A percentile compares a stretch with the other conserved stretches of the same genome.
Evolutionary conservation across 257 asterid genomes (phyloP).

Genomic region (Nemophila menziesii): DNA sequence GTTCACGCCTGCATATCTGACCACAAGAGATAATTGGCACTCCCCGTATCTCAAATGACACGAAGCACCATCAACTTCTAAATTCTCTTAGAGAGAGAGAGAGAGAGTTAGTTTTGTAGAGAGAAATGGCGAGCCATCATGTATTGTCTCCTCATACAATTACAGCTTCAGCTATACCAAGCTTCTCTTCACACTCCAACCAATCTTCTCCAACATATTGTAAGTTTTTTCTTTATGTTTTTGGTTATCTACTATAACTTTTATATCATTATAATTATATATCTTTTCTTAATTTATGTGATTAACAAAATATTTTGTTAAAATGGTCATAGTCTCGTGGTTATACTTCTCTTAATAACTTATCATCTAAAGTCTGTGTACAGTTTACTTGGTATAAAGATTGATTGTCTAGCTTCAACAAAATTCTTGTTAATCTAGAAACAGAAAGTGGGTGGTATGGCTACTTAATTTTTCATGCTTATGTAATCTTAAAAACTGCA

Average conservation of each 20-base stretch:
- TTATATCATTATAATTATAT: not conserved
- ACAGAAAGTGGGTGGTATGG: too few relatives aligned
- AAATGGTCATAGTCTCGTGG: not conserved
- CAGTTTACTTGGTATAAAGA: not conserved
- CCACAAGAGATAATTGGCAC: too few relatives aligned
- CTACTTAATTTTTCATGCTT: too few relatives aligned
- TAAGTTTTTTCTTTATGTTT: conserved; percentile 12
- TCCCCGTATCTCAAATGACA: too few relatives aligned
- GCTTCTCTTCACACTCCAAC: conserved; percentile 27
- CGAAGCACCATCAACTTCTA: too few relatives aligned
- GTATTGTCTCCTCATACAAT: not conserved
- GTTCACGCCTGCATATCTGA: too few relatives aligned
- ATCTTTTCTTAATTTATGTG: not conserved
- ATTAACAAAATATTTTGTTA: not conserved
- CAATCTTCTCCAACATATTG: conserved; percentile 27
- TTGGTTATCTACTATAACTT: not conserved
- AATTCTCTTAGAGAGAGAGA: too few relatives aligned
- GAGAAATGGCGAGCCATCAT: conserved; percentile 51
- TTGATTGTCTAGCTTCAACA: too few relatives aligned
- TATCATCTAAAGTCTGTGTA: too few relatives aligned
- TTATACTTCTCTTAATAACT: not conserved
- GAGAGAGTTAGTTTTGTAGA: not conserved
- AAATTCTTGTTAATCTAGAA: too few relatives aligned
- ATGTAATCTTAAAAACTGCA: too few relatives aligned
- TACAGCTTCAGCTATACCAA: conserved; percentile 33